phyloP scores from a whole-genome alignment of 2,329 filamentous ascomycete species.

The Esteya vermicola region DNA sequence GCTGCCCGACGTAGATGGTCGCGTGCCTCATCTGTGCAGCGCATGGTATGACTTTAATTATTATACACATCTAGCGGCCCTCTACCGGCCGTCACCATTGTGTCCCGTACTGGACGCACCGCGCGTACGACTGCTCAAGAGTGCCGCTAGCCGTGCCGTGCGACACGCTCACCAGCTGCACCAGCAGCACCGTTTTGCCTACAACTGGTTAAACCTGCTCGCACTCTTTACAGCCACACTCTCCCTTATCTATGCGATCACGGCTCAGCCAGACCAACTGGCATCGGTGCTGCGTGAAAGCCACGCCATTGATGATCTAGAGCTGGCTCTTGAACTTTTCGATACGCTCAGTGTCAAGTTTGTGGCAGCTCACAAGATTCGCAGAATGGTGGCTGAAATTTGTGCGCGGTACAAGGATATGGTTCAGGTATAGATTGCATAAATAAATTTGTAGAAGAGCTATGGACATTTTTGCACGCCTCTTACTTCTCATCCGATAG shows the following conservation, averaged over 20 bases:
- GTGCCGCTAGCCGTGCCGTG: slow-evolving; percentile 27
- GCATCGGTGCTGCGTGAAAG: slow-evolving; percentile 13
- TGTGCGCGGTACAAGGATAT: slow-evolving; percentile 12
- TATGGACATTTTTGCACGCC: too few species aligned
- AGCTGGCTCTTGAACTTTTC: slow-evolving; percentile 17
- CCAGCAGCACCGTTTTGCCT: slow-evolving; percentile 23
- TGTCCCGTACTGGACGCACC: slow-evolving; percentile 21
- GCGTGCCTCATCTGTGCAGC: slow-evolving; percentile 27
- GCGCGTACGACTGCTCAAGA: slow-evolving; percentile 22
- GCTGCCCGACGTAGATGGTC: slow-evolving; percentile 20
- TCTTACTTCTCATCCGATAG: not conserved
- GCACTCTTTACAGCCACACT: slow-evolving; percentile 26
- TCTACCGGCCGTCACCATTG: slow-evolving; percentile 29
- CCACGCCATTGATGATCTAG: slow-evolving; percentile 17
- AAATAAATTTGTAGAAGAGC: too few species aligned
- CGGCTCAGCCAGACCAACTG: slow-evolving; percentile 21
- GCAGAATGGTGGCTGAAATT: slow-evolving; percentile 15
- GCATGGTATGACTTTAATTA: slow-evolving; percentile 34
- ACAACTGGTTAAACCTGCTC: slow-evolving; percentile 27
- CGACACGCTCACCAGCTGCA: slow-evolving; percentile 24
- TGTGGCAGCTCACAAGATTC: slow-evolving; percentile 15
- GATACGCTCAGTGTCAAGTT: slow-evolving; percentile 18
- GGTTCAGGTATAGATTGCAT: too few species aligned
- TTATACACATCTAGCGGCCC: slow-evolving; percentile 27
- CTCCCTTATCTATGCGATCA: slow-evolving; percentile 27